Percentiles rank a stretch among this genome's conserved stretches.
phyloP scores from a whole-genome alignment of 176 grass and related monocot species.

The Triticum dicoccoides region DNA sequence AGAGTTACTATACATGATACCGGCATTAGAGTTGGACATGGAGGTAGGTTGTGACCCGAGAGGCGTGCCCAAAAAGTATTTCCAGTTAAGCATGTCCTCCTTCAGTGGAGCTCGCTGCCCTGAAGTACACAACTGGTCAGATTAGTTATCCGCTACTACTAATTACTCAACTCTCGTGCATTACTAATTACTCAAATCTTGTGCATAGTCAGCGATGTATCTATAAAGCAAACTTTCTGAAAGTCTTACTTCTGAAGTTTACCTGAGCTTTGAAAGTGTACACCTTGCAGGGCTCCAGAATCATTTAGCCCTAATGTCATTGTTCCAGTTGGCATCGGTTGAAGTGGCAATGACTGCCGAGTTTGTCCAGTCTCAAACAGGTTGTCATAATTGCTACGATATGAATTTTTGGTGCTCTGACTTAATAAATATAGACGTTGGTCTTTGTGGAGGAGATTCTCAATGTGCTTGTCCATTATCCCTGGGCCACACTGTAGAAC shows the following conservation, averaged over 20 bases:
- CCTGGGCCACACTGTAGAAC: slow-evolving; percentile 2
- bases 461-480: slow-evolving; percentile 17
- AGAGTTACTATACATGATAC: not conserved
- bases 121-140: not conserved
- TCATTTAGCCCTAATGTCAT: not conserved
- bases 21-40: not conserved
- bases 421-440: not conserved
- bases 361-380: not conserved
- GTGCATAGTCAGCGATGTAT: not conserved
- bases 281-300: not conserved
- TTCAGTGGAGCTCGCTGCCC: not conserved
- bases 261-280: not conserved
- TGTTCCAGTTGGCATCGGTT: not conserved
- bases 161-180: no score
- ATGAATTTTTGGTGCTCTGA: not conserved
- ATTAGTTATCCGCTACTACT: not conserved
- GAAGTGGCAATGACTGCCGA: not conserved
- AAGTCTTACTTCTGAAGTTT: not conserved
- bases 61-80: not conserved
- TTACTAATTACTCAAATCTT: not conserved
- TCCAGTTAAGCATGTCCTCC: not conserved
- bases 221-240: not conserved
- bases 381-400: not conserved
- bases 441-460: not conserved
- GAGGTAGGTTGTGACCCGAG: not conserved